Percentiles rank a stretch among this genome's conserved stretches.
These are phyloP conservation scores for Juglanconis oblonga DNA, from an alignment of 2,329 filamentous ascomycete genomes.

Conservation along the genomic window DNA sequence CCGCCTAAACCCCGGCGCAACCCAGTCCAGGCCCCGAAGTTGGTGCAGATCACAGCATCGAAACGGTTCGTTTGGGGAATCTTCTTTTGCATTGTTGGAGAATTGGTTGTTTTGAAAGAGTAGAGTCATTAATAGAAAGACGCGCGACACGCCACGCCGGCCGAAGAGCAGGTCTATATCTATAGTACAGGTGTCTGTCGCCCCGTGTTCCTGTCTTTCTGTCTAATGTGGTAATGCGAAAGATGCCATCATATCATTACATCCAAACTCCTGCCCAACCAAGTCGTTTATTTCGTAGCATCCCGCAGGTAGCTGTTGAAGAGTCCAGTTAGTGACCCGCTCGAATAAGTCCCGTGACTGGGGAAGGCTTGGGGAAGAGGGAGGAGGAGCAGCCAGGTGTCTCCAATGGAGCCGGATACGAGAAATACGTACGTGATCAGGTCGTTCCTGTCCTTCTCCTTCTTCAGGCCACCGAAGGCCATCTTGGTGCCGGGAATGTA, in stretches of 20 bases:
- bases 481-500: slow-evolving; percentile 99
- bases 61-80: no score
- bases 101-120: slow-evolving; percentile 6
- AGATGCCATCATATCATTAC: slow-evolving; percentile 19
- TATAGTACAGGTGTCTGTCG: slow-evolving; percentile 17
- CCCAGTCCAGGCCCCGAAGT: background rate
- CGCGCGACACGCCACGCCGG: slow-evolving; percentile 18
- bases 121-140: slow-evolving; percentile 20
- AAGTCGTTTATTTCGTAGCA: slow-evolving; percentile 60
- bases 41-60: no score
- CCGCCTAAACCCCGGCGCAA: background rate
- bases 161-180: slow-evolving; percentile 18
- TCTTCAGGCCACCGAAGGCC: slow-evolving; percentile 99
- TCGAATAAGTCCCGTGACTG: slow-evolving; percentile 5
- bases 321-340: background rate
- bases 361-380: slow-evolving; percentile 19
- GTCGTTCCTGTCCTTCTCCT: slow-evolving; percentile 98
- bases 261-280: slow-evolving; percentile 9
- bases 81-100: no score
- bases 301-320: slow-evolving; percentile 62
- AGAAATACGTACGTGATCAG: slow-evolving; percentile 78
- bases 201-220: slow-evolving; percentile 14
- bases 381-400: background rate
- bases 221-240: slow-evolving; percentile 24
- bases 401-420: background rate